A percentile compares a stretch with the other conserved stretches of the same genome.
Conservation (phyloP, 1,139 yeast genomes). For the Geotrichum europaeum region DNA sequence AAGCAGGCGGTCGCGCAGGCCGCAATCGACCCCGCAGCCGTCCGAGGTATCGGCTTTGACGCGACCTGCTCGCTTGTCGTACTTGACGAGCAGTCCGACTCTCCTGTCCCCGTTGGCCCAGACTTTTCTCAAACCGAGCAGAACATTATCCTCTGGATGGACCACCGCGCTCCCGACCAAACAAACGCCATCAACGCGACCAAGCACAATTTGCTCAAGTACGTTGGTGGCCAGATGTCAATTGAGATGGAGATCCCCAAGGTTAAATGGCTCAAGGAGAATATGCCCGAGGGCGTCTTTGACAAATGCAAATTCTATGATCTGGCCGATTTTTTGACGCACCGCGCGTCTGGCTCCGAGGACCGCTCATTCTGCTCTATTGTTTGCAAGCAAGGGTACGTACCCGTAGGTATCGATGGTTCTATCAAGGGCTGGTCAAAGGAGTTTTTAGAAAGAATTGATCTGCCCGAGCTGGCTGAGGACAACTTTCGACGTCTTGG, state of each 20-base stretch:
- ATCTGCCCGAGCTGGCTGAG: conserved; percentile 68
- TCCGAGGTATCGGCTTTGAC: conserved; percentile 89
- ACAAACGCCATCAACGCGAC: conserved; percentile 77
- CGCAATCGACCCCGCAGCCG: conserved; percentile 57
- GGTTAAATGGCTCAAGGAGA: conserved; percentile 89
- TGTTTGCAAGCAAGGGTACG: conserved; percentile 92
- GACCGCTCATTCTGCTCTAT: conserved; percentile 84
- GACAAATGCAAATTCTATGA: conserved; percentile 78
- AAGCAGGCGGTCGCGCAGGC: conserved; percentile 66
- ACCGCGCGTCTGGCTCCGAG: conserved; percentile 80
- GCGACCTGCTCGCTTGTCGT: conserved; percentile 95
- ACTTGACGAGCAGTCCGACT: conserved; percentile 55
- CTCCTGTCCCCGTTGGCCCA: conserved; percentile 88
- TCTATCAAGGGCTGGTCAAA: conserved; percentile 85
- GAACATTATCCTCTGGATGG: conserved; percentile 95
- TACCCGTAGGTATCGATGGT: conserved; percentile 68
- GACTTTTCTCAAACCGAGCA: conserved; percentile 67
- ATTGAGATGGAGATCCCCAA: conserved; percentile 97
- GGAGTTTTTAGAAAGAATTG: conserved; percentile 63
- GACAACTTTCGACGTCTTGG: conserved; percentile 77
- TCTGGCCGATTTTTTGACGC: conserved; percentile 84
- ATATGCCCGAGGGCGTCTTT: conserved; percentile 64
- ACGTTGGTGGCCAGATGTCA: conserved; percentile 97
- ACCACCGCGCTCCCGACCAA: conserved; percentile 90
- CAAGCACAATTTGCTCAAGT: conserved; percentile 69